Conservation (phyloP, 108 stramenopile species). For the Fistulifera pelliculosa region DNA sequence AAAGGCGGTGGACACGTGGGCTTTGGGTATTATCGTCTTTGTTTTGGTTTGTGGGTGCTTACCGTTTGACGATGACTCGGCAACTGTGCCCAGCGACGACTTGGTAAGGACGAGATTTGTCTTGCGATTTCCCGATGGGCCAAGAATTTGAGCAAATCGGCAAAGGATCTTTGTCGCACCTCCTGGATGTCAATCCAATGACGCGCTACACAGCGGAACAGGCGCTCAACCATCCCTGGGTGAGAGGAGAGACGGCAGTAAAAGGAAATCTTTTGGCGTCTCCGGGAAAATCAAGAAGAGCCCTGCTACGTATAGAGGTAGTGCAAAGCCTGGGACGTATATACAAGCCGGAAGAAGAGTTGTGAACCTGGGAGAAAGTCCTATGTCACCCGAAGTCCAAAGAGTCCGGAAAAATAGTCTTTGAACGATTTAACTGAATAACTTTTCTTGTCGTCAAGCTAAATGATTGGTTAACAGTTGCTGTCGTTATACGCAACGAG, state of each 20-base stretch:
- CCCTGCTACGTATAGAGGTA: constrained; percentile 19
- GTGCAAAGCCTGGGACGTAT: background rate
- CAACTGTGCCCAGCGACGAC: constrained; percentile 62
- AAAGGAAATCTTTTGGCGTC: constrained; percentile 67
- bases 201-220: constrained; percentile 89
- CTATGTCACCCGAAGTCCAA: too few relatives aligned
- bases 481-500: too few relatives aligned
- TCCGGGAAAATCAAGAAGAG: constrained; percentile 67
- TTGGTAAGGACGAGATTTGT: constrained; percentile 74
- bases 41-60: constrained; percentile 93
- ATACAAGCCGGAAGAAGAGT: too few relatives aligned
- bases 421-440: too few relatives aligned
- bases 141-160: constrained; percentile 74
- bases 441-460: too few relatives aligned
- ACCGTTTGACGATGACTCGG: constrained; percentile 96
- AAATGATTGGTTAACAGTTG: too few relatives aligned
- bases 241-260: constrained; percentile 66
- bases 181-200: constrained; percentile 82
- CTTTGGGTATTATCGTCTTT: constrained; percentile 87
- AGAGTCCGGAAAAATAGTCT: too few relatives aligned
- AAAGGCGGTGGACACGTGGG: constrained; percentile 86
- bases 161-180: constrained; percentile 87
- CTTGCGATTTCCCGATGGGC: constrained; percentile 93
- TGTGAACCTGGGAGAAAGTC: too few relatives aligned
- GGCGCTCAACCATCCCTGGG: constrained; percentile 94